These are phyloP conservation scores for Kodamaea laetipori DNA, from an alignment of 805 yeast genomes.

Conservation along the genomic window DNA sequence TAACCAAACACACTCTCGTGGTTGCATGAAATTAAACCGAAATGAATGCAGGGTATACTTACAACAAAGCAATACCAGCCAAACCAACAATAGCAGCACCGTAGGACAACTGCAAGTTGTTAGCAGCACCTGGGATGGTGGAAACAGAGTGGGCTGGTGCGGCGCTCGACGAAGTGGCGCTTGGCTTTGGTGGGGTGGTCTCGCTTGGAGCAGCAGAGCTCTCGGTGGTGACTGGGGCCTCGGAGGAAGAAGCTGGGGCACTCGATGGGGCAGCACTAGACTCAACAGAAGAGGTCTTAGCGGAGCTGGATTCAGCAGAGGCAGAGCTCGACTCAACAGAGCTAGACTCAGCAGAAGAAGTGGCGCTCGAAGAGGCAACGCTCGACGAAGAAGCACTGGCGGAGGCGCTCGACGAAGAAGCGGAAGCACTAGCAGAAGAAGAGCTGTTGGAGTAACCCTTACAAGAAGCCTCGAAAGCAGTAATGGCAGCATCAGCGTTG, in stretches of 20 bases:
- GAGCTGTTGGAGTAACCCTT: conserved; percentile 35
- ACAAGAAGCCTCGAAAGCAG: conserved; percentile 60
- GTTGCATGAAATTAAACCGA: background rate
- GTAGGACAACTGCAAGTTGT: conserved; percentile 22
- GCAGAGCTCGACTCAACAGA: conserved; percentile 13
- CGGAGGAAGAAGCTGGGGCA: conserved; percentile 13
- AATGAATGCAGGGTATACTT: conserved; percentile 9
- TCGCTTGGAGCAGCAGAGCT: conserved; percentile 11
- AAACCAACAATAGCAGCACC: conserved; percentile 30
- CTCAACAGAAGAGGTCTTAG: conserved; percentile 11
- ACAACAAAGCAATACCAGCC: conserved; percentile 26
- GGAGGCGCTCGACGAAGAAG: conserved; percentile 21
- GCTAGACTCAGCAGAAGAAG: conserved; percentile 10
- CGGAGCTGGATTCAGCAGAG: conserved; percentile 10
- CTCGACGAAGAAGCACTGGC: conserved; percentile 18
- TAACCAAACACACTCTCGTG: conserved; percentile 1
- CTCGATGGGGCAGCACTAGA: conserved; percentile 13
- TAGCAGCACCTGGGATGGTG: conserved; percentile 19
- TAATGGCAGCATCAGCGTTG: conserved; percentile 56
- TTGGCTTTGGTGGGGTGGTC: conserved; percentile 12
- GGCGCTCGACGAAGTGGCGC: conserved; percentile 9
- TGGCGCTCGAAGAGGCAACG: conserved; percentile 6
- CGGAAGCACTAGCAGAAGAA: conserved; percentile 25
- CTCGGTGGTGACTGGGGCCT: conserved; percentile 13
- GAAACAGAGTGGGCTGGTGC: conserved; percentile 11